Conservation (phyloP, 495 filamentous ascomycete species). For the Xylaria bambusicola region DNA sequence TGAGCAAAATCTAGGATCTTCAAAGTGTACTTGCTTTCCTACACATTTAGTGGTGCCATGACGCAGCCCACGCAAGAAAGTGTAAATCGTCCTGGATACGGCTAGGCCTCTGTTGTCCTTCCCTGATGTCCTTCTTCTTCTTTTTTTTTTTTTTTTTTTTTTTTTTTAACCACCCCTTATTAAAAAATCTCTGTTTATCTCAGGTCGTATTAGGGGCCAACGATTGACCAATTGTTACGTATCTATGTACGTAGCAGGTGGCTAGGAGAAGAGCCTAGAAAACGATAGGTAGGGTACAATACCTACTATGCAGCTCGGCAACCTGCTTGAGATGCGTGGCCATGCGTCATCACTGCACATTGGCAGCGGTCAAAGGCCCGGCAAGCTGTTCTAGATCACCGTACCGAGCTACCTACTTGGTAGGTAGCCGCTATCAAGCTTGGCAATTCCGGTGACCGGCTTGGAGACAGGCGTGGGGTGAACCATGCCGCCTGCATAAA, state of each 20-base stretch:
- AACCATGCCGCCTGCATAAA: neutral
- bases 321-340: conserved; percentile 2
- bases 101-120: neutral
- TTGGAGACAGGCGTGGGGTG: neutral
- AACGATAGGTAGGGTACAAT: too few relatives aligned
- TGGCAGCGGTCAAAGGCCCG: conserved; percentile 1
- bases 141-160: conserved; percentile 3
- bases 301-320: too few relatives aligned
- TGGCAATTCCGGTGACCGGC: conserved; percentile 9
- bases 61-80: neutral
- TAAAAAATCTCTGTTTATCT: neutral
- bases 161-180: neutral
- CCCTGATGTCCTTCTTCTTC: neutral
- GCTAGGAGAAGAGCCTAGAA: neutral
- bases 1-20: neutral
- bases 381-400: neutral
- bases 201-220: neutral
- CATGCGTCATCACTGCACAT: neutral
- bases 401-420: too few relatives aligned
- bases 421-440: neutral
- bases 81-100: neutral
- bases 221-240: neutral
- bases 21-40: neutral
- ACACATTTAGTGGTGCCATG: neutral
- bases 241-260: neutral